Conservation (phyloP, 2,329 filamentous ascomycete species). For the Neofusicoccum umdonicola region DNA sequence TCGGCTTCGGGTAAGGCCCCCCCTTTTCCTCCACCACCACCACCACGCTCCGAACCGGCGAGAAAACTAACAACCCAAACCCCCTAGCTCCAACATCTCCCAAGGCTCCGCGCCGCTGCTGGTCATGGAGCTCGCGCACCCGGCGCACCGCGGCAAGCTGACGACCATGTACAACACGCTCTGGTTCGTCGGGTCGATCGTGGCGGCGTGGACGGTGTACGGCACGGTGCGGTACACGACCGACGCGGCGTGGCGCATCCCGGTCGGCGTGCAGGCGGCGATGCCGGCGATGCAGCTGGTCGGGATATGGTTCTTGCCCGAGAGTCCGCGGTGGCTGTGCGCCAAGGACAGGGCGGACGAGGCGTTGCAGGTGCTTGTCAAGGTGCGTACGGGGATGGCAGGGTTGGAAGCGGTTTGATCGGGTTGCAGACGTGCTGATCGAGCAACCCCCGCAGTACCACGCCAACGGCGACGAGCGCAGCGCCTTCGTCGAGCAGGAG, state of each 20-base stretch:
- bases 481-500: conserved; percentile 55
- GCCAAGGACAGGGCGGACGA: conserved; percentile 25
- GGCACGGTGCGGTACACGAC: conserved; percentile 24
- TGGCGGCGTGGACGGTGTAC: conserved; percentile 28
- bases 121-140: conserved; percentile 62
- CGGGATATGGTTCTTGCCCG: conserved; percentile 42
- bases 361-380: conserved; percentile 48
- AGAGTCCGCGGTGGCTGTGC: conserved; percentile 54
- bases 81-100: conserved; percentile 41
- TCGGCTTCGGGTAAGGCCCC: conserved; percentile 53
- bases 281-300: conserved; percentile 43
- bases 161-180: conserved; percentile 58
- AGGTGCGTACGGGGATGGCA: conserved; percentile 37
- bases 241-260: conserved; percentile 23
- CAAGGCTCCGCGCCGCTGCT: conserved; percentile 52
- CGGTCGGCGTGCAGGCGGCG: neutral
- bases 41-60: too few relatives aligned
- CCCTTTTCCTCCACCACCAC: conserved; percentile 40
- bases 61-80: too few relatives aligned
- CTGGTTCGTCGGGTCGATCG: conserved; percentile 46
- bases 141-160: conserved; percentile 59
- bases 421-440: conserved; percentile 22
- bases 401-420: too few relatives aligned
- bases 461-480: conserved; percentile 48
- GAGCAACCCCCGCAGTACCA: conserved; percentile 37